Percentiles rank a stretch among this genome's conserved stretches.
These are phyloP conservation scores for Effrenium voratum DNA, from an alignment of 73 alveolate genomes.

Conservation along the genomic window DNA sequence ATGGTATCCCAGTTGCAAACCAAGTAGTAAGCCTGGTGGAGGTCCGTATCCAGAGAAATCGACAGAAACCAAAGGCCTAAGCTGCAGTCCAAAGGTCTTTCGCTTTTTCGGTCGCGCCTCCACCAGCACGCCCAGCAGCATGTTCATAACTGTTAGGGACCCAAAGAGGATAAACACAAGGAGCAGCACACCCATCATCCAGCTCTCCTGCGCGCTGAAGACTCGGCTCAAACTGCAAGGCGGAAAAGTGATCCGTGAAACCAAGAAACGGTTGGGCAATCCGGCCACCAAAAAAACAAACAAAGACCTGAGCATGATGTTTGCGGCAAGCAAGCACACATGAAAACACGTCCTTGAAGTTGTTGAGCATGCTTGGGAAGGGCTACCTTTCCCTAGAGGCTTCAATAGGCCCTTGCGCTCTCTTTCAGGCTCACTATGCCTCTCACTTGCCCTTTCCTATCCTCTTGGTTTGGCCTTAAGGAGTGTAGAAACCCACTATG, in stretches of 20 bases:
- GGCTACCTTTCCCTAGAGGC: no score
- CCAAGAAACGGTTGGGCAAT: neutral
- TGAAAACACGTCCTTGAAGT: no score
- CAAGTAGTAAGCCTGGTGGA: neutral
- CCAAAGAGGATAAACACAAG: slow-evolving; percentile 69
- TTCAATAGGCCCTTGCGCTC: no score
- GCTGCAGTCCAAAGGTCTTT: neutral
- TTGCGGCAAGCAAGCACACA: no score
- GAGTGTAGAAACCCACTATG: no score
- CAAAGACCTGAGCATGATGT: neutral
- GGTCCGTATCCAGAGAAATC: neutral
- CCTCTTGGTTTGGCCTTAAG: no score
- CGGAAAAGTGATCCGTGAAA: neutral
- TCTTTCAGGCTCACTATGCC: no score
- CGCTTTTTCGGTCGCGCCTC: slow-evolving; percentile 33
- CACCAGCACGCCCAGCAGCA: slow-evolving; percentile 88
- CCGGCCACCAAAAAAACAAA: neutral
- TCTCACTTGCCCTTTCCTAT: no score
- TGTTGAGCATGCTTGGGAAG: no score
- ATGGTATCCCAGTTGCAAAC: neutral
- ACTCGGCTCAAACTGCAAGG: neutral
- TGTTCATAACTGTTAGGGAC: slow-evolving; percentile 86
- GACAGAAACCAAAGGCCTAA: neutral
- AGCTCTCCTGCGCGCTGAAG: neutral
- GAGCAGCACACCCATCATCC: slow-evolving; percentile 28